Percentiles rank a stretch among this genome's conserved stretches.
Conservation (phyloP, 2,329 filamentous ascomycete genomes). For the Cladosporium sp. region DNA sequence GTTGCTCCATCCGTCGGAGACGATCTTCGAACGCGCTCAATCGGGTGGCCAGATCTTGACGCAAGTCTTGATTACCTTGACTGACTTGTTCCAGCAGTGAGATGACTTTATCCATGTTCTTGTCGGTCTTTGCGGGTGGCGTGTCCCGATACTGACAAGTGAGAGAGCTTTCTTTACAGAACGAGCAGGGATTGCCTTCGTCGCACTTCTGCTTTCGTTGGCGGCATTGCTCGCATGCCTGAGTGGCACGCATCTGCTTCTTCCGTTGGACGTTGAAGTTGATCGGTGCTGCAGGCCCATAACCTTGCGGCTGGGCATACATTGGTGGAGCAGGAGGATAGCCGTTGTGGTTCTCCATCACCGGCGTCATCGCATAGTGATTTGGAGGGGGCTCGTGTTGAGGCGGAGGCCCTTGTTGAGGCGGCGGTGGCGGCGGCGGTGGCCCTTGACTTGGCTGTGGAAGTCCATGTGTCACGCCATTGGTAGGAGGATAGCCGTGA, state of each 20-base stretch:
- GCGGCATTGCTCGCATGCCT: constrained; percentile 90
- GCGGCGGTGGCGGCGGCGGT: constrained; percentile 9
- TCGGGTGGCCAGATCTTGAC: not conserved
- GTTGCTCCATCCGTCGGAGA: constrained; percentile 24
- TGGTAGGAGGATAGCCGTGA: constrained; percentile 27
- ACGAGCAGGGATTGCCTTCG: constrained; percentile 76
- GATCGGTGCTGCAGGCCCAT: constrained; percentile 24
- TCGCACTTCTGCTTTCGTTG: constrained; percentile 88
- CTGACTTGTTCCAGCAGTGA: constrained; percentile 1
- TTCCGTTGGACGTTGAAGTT: constrained; percentile 25
- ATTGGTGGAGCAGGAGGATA: constrained; percentile 25
- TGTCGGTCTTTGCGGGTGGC: constrained; percentile 69
- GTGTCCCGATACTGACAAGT: constrained; percentile 87
- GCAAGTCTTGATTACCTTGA: not conserved
- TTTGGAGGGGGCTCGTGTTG: constrained; percentile 26
- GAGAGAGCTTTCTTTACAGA: constrained; percentile 80
- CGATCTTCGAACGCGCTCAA: constrained; percentile 21
- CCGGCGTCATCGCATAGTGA: constrained; percentile 25
- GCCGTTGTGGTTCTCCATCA: constrained; percentile 26
- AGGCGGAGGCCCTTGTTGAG: constrained; percentile 17
- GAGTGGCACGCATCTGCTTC: constrained; percentile 35
- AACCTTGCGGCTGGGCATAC: constrained; percentile 20
- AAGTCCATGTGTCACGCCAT: constrained; percentile 22
- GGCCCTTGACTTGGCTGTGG: constrained; percentile 9
- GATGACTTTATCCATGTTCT: constrained; percentile 48